These are phyloP conservation scores for Cicer arietinum DNA, from an alignment of 306 rosid species.

Conservation along the genomic window DNA sequence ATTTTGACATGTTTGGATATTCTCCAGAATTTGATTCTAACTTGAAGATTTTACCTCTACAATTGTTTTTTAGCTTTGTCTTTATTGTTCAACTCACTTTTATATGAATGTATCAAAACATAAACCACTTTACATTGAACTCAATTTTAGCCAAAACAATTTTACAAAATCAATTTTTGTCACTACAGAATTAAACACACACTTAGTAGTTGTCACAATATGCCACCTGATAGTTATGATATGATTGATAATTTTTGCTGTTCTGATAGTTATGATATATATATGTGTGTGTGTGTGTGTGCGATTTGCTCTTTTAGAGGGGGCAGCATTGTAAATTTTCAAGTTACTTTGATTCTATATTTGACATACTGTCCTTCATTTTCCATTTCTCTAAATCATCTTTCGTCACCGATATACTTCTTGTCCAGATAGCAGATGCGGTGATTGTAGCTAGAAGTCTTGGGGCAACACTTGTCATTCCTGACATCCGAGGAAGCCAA, in stretches of 20 bases:
- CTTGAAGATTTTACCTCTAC: not conserved
- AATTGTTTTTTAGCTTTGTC: not conserved
- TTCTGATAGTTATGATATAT: not conserved
- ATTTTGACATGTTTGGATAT: not conserved
- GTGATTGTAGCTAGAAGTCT: slow-evolving; percentile 89
- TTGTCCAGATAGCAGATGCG: slow-evolving; percentile 82
- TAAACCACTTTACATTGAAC: not conserved
- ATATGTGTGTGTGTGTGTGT: too few species aligned
- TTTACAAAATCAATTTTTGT: not conserved
- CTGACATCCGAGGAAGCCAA: slow-evolving; percentile 93
- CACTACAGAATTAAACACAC: not conserved
- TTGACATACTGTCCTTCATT: not conserved
- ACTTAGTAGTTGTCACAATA: not conserved
- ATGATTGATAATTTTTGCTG: not conserved
- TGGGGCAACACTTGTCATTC: slow-evolving; percentile 93
- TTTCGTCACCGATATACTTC: slow-evolving; percentile 26
- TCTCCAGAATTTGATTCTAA: not conserved
- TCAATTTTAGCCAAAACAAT: not conserved
- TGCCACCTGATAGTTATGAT: slow-evolving; percentile 2
- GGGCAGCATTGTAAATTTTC: not conserved
- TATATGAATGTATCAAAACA: not conserved
- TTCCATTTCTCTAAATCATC: not conserved
- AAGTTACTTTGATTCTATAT: not conserved
- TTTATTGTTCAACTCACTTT: not conserved
- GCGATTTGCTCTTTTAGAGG: not conserved